Evolutionary conservation across 192 early-diverging fungal species (phyloP), one percentile per base, ranked within the genome.

Genomic region (Obelidium mucronatum): DNA sequence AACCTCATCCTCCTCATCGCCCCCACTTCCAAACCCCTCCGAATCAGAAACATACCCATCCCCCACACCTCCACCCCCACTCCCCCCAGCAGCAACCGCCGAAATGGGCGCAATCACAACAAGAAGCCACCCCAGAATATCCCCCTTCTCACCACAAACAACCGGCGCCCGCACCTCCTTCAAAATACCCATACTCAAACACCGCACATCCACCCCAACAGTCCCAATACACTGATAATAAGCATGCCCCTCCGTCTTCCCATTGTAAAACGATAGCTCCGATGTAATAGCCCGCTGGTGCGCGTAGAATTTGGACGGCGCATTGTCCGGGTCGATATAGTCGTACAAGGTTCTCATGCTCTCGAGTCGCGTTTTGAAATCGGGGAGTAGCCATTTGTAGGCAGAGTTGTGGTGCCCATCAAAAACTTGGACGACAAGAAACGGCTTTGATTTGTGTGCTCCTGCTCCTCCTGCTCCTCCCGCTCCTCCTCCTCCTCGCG

Each of bases 81-180:
- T 51, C 8, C 54, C 72, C 1, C 13, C 28, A 26, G 51, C 70
- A 24, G 36, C 2, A 26, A 19, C 48, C 75, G 63, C 42, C 8
- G 73, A 75, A 35, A 75, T 75, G 2, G 71, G 73, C 37, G 78
- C 30, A 4, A 80, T 17, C 44, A 67, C 63, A 40, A 75, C 78
- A 13, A 65, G 66, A 40, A 77, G 31, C 64, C 67, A 69, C 8
- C 76, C 76, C 13, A 67, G 31, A 62, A 61, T 44, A 4, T 30
- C 40, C 17, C 76, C 58, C 33, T 13, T 33, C 2, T 69, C 65
- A 17, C 37, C 13, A 53, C 8, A 30, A 52, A 67, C 5, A 53
- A 77, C 76, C 42, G 76, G 76, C 22, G 67, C 76, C 26, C 58
- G 40, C 24, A 68, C 35, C 35, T 77, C 76, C 34, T 59, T 67